Evolutionary conservation across 73 alveolate species (phyloP).

Genomic region (Loxodes magnus): DNA sequence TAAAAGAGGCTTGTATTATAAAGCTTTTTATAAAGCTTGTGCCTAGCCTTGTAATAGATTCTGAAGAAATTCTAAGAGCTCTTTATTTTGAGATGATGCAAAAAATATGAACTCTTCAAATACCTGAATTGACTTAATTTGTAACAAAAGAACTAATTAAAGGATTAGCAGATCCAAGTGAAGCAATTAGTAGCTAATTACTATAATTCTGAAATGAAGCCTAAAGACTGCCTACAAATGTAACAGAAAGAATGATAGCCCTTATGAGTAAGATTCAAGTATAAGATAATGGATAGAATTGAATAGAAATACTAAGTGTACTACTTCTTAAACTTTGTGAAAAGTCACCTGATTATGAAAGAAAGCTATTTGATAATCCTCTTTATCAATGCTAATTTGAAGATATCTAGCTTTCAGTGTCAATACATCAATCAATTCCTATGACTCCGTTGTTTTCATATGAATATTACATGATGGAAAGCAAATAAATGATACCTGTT

Average conservation of each 20-base stretch:
- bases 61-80: too few species aligned
- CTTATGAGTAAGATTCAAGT: conserved; percentile 27
- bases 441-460: conserved; percentile 40
- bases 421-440: conserved; percentile 20
- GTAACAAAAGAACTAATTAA: too few species aligned
- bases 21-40: too few species aligned
- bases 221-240: conserved; percentile 27
- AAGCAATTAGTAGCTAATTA: conserved; percentile 23
- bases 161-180: conserved; percentile 27
- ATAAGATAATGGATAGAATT: conserved; percentile 30
- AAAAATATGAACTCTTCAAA: too few species aligned
- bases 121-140: too few species aligned
- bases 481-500: conserved; percentile 38
- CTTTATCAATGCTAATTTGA: conserved; percentile 25
- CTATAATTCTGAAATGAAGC: conserved; percentile 44
- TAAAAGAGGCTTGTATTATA: too few species aligned
- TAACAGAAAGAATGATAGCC: conserved; percentile 19
- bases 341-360: conserved; percentile 22
- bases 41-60: too few species aligned
- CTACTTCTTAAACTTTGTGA: conserved; percentile 21
- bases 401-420: conserved; percentile 3
- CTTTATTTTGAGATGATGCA: too few species aligned
- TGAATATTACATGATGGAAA: conserved; percentile 14
- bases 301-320: conserved; percentile 30
- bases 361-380: conserved; percentile 38